Evolutionary conservation across 2,329 filamentous ascomycete genomes (phyloP).

Genomic region (Pseudogymnoascus sp.): DNA sequence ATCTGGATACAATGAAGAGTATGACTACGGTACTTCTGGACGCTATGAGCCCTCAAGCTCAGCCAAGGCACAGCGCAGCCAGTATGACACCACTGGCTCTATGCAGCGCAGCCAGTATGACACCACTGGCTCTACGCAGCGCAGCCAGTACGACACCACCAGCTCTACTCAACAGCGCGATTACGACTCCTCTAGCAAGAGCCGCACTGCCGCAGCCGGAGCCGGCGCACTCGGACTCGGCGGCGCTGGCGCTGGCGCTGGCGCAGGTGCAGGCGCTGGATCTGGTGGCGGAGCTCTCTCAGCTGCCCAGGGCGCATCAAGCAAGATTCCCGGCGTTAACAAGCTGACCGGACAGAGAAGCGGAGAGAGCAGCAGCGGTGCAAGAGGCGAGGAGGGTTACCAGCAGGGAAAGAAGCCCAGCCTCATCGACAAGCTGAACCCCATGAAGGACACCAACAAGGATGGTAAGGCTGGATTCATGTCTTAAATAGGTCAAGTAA

Average conservation of each 20-base stretch:
- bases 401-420: slow-evolving; percentile 34
- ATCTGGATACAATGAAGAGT: not conserved
- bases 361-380: not conserved
- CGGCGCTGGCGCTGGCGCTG: not conserved
- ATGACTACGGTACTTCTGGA: slow-evolving; percentile 1
- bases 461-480: slow-evolving; percentile 49
- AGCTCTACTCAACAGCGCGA: not conserved
- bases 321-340: not conserved
- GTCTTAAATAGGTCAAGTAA: slow-evolving; percentile 29
- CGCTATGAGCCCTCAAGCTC: slow-evolving; percentile 15
- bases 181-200: not conserved
- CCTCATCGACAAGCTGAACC: slow-evolving; percentile 46
- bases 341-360: not conserved
- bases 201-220: slow-evolving; percentile 1
- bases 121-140: not conserved
- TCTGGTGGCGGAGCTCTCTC: slow-evolving; percentile 12
- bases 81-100: not conserved
- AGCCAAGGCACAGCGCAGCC: slow-evolving; percentile 9
- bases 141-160: not conserved
- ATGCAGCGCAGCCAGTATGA: not conserved
- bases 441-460: slow-evolving; percentile 42
- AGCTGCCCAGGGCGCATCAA: not conserved
- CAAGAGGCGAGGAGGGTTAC: not conserved
- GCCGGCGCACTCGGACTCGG: not conserved
- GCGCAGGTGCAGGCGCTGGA: slow-evolving; percentile 6